These are phyloP conservation scores for Populus hybrid DNA, from an alignment of 441 rosid species.

Conservation along the genomic window DNA sequence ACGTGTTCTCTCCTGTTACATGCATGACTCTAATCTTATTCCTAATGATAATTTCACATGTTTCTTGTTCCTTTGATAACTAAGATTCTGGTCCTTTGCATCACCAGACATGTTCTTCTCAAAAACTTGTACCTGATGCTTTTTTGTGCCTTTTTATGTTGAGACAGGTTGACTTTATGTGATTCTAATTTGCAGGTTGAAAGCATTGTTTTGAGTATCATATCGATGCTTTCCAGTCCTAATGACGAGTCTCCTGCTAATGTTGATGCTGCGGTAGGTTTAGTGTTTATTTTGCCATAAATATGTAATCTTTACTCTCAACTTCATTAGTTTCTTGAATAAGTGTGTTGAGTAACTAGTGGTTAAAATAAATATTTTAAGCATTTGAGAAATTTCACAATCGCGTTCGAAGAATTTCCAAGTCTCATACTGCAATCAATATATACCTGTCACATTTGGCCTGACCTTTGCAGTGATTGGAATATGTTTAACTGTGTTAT, in stretches of 20 bases:
- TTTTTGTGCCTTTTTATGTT: not conserved
- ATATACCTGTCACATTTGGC: too few species aligned
- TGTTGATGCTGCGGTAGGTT: slow-evolving; percentile 75
- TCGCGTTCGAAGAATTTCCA: too few species aligned
- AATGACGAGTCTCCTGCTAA: slow-evolving; percentile 93
- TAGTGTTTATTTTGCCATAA: not conserved
- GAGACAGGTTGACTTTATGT: not conserved
- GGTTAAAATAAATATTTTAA: not conserved
- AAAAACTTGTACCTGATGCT: not conserved
- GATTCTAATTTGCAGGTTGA: slow-evolving; percentile 60
- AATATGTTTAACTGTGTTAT: not conserved
- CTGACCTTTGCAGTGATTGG: too few species aligned
- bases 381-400: too few species aligned
- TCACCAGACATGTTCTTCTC: not conserved
- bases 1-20: not conserved
- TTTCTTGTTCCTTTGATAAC: not conserved
- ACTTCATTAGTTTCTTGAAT: not conserved
- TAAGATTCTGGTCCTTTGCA: not conserved
- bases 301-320: not conserved
- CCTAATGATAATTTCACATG: not conserved
- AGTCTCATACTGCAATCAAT: too few species aligned
- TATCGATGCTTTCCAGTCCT: slow-evolving; percentile 89
- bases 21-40: not conserved
- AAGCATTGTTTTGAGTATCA: slow-evolving; percentile 87
- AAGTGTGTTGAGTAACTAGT: not conserved